phyloP scores from a whole-genome alignment of 768 basidiomycete genomes.

The Boletus eberwhitei region DNA sequence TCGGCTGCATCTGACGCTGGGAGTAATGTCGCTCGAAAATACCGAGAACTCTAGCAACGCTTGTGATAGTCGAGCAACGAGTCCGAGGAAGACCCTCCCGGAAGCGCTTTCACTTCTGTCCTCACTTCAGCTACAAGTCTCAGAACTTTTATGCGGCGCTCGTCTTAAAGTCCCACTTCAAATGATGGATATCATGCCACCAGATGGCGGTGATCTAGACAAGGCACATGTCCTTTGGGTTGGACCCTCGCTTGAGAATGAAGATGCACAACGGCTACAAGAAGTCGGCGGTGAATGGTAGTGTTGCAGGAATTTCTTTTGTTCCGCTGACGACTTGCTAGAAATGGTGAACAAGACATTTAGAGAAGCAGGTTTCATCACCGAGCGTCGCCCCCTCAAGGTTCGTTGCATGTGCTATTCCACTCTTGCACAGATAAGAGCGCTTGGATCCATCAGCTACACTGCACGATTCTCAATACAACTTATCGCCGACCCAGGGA shows the following conservation, averaged over 20 bases:
- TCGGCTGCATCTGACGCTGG: conserved; percentile 71
- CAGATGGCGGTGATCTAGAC: conserved; percentile 33
- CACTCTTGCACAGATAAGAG: background rate
- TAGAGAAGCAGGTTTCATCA: conserved; percentile 40
- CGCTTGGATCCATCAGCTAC: conserved; percentile 33
- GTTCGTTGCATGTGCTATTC: conserved; percentile 26
- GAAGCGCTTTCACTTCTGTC: conserved; percentile 44
- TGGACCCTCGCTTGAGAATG: conserved; percentile 41
- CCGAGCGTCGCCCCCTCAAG: conserved; percentile 49
- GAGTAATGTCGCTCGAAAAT: conserved; percentile 60
- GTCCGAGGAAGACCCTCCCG: conserved; percentile 31
- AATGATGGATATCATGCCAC: conserved; percentile 48
- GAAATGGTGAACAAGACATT: conserved; percentile 44
- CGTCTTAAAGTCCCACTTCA: conserved; percentile 42
- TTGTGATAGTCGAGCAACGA: background rate
- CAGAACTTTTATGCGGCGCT: conserved; percentile 35
- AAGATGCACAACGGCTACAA: conserved; percentile 30
- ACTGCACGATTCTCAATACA: conserved; percentile 52
- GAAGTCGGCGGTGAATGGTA: conserved; percentile 35
- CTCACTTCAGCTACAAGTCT: conserved; percentile 38
- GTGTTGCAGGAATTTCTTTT: background rate
- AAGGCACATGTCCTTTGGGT: conserved; percentile 56
- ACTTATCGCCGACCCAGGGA: conserved; percentile 38
- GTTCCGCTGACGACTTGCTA: conserved; percentile 19
- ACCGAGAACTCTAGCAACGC: conserved; percentile 2